phyloP scores from a whole-genome alignment of 768 basidiomycete species.

The Auricularia auricula-judae region DNA sequence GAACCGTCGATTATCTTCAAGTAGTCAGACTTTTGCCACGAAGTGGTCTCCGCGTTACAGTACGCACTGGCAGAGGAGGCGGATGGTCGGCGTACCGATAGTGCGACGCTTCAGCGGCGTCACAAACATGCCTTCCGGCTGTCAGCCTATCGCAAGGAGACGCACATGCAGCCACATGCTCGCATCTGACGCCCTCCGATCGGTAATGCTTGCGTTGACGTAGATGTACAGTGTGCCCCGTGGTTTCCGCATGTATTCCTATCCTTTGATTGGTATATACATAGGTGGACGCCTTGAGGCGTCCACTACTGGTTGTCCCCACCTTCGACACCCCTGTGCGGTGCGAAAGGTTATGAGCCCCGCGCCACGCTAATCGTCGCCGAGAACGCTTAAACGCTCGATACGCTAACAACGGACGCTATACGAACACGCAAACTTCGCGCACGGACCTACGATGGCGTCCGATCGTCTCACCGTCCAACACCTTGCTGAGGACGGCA shows the following conservation, averaged over 20 bases:
- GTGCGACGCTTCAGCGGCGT: no score
- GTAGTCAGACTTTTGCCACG: no score
- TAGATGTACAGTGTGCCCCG: background rate
- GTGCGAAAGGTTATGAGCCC: background rate
- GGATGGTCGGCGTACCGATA: no score
- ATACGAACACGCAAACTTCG: background rate
- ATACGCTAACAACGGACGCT: background rate
- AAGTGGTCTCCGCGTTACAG: no score
- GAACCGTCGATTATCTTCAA: no score
- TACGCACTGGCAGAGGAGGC: no score
- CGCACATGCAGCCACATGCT: background rate
- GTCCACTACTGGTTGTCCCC: no score
- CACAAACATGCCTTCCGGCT: no score
- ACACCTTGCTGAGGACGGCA: background rate
- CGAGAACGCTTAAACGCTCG: background rate
- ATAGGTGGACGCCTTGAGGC: no score
- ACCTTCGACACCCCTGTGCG: background rate
- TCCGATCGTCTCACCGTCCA: background rate
- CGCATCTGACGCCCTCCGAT: background rate
- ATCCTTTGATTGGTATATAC: no score
- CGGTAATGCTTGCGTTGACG: no score
- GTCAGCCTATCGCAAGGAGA: background rate
- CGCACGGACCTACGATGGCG: background rate
- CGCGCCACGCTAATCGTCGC: background rate
- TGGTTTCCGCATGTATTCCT: no score